These are phyloP conservation scores for Candida pseudoglaebosa DNA, from an alignment of 805 yeast genomes.

Conservation along the genomic window DNA sequence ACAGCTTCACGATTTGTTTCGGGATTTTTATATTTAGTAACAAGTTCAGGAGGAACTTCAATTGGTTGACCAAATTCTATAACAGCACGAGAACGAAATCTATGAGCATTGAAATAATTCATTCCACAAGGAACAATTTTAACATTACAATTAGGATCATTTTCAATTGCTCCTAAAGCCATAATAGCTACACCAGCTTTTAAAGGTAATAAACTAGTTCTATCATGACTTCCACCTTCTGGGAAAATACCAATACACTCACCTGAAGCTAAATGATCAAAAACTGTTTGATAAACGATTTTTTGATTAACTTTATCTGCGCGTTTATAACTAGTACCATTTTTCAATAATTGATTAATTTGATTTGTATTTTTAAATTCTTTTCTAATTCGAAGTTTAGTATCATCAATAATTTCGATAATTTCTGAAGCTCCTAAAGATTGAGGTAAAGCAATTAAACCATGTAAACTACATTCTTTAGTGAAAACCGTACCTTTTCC, in stretches of 20 bases:
- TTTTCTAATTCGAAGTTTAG: slow-evolving; percentile 61
- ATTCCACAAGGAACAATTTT: slow-evolving; percentile 94
- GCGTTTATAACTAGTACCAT: slow-evolving; percentile 58
- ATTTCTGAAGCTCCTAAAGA: slow-evolving; percentile 76
- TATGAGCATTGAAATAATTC: slow-evolving; percentile 95
- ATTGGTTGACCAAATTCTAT: slow-evolving; percentile 91
- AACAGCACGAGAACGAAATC: slow-evolving; percentile 92
- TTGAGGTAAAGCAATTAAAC: slow-evolving; percentile 72
- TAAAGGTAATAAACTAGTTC: slow-evolving; percentile 85
- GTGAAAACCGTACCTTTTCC: slow-evolving; percentile 72
- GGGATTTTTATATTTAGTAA: slow-evolving; percentile 61
- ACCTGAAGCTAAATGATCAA: slow-evolving; percentile 74
- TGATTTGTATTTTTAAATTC: slow-evolving; percentile 58
- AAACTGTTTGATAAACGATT: slow-evolving; percentile 77
- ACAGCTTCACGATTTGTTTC: slow-evolving; percentile 72
- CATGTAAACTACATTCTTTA: slow-evolving; percentile 56
- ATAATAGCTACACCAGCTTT: slow-evolving; percentile 97
- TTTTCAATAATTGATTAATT: slow-evolving; percentile 38
- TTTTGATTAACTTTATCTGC: slow-evolving; percentile 88
- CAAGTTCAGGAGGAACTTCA: slow-evolving; percentile 52
- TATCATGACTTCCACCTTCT: slow-evolving; percentile 97
- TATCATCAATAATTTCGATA: slow-evolving; percentile 63
- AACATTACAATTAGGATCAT: slow-evolving; percentile 70
- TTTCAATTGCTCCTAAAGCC: slow-evolving; percentile 93
- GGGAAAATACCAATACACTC: slow-evolving; percentile 92